Percentiles rank a stretch among this genome's conserved stretches.
These are phyloP conservation scores for Alternaria panax DNA, from an alignment of 2,329 filamentous ascomycete genomes.

Conservation along the genomic window DNA sequence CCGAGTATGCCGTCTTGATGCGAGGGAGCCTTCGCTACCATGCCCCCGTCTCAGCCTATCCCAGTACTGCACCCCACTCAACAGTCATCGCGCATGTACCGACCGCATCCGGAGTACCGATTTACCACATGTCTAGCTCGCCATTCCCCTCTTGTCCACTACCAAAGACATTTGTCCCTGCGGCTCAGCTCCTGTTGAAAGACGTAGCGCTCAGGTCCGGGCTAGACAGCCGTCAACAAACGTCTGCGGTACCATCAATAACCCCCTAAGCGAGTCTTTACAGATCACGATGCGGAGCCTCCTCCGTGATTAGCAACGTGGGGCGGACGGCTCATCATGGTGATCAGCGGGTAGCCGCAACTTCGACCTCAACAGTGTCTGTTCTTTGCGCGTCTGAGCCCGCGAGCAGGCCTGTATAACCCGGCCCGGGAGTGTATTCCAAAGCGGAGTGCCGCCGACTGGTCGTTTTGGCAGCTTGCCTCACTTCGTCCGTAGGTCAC, in stretches of 20 bases:
- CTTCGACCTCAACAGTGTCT: slow-evolving; percentile 13
- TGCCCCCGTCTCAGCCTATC: slow-evolving; percentile 6
- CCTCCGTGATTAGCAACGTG: slow-evolving; percentile 17
- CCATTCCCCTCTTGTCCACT: background rate
- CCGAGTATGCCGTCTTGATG: slow-evolving; percentile 16
- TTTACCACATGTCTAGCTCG: background rate
- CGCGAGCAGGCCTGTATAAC: background rate
- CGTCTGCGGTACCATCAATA: slow-evolving; percentile 15
- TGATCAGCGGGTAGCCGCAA: slow-evolving; percentile 13
- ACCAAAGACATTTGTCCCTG: background rate
- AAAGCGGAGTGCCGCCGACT: background rate
- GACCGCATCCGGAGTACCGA: slow-evolving; percentile 3
- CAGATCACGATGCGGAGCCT: slow-evolving; percentile 15
- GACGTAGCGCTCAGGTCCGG: background rate
- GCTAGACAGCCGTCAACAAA: slow-evolving; percentile 11
- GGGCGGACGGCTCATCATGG: slow-evolving; percentile 19
- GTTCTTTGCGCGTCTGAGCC: background rate
- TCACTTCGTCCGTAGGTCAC: background rate
- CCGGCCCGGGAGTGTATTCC: background rate
- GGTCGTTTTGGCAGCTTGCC: background rate
- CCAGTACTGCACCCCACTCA: slow-evolving; percentile 10
- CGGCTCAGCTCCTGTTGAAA: slow-evolving; percentile 5
- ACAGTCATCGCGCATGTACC: slow-evolving; percentile 3
- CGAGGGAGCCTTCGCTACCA: slow-evolving; percentile 13
- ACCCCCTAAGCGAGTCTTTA: slow-evolving; percentile 15